These are phyloP conservation scores for Magnolia sinica DNA, from an alignment of 164 flowering plant species.

Conservation along the genomic window DNA sequence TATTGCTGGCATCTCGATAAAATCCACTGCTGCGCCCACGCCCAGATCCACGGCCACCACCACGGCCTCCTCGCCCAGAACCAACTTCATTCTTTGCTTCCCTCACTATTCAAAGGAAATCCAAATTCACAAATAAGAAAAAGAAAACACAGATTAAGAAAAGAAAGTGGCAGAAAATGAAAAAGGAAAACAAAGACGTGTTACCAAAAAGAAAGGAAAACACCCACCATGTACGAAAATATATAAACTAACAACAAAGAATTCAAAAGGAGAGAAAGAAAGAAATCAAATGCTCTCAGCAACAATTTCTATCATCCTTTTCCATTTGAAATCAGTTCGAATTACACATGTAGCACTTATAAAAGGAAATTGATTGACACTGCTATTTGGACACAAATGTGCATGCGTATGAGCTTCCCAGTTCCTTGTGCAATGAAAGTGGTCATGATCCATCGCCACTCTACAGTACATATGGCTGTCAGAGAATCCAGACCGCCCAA, in stretches of 20 bases:
- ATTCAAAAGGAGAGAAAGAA: neutral
- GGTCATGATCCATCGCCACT: neutral
- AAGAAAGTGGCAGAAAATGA: neutral
- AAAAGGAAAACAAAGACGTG: neutral
- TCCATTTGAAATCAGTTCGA: no score
- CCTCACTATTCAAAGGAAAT: constrained; percentile 37
- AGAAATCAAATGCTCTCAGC: neutral
- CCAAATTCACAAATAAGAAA: neutral
- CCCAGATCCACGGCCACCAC: constrained; percentile 39
- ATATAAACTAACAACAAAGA: neutral
- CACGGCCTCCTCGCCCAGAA: constrained; percentile 48
- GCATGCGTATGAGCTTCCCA: neutral
- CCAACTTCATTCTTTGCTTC: constrained; percentile 41
- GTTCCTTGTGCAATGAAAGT: neutral
- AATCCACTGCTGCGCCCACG: constrained; percentile 37
- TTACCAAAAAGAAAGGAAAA: neutral
- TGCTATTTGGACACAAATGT: neutral
- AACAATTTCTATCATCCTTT: neutral
- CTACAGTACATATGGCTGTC: neutral
- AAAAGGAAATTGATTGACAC: neutral
- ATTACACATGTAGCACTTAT: neutral
- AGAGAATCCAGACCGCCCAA: neutral
- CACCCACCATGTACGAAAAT: neutral
- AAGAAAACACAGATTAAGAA: neutral
- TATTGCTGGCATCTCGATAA: constrained; percentile 31